Base-by-base conservation (phyloP, 371 early-diverging fungal species). In the Mortierella sp. region DNA sequence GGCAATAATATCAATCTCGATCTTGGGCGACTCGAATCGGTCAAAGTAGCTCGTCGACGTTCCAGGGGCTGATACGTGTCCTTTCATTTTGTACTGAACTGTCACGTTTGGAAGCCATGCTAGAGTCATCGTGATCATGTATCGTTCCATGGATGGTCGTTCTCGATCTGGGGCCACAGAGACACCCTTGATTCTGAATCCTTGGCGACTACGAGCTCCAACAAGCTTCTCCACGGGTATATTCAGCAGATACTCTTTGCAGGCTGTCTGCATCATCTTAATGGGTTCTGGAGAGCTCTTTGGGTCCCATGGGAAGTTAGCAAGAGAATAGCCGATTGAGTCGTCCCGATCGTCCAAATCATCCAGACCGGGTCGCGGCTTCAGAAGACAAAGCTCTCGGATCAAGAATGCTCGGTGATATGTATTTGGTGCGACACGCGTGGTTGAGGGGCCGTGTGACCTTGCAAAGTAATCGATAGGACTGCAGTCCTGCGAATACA, bases 221-320 rank as follows among this genome's bases (percentile, higher is more conserved):
- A 97, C 85, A 23, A 96, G 71, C 66, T 88, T 86, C 61, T 88
- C 86, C 23, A 96, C 83, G 57, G 87, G 87, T 25, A 89, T 81
- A 19, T 85, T 74, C 4, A 87, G 84, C 21, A 91, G 80, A 74
- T 96, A 97, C 64, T 96, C 94, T 46, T 90, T 87, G 76, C 91
- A 96, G 43, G 92, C 87, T 11, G 93, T 87, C 1, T 91, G 81
- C 58, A 93, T 90, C 37, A 90, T 87, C 57, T 94, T 92, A 21
- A 94, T 90, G 0, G 86, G 82, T 1, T 96, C 97, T 18, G 97
- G 91, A 21, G 81, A 83, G 64, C 93, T 86, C 55, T 85, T 73
- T 4, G 94, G 86, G 63, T 90, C 89, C 98, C 98, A 98, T 3
- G 98, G 98, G 69, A 96, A 98, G 47, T 86, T 88, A 60, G 84